phyloP scores from a whole-genome alignment of 495 filamentous ascomycete genomes.

The Glarea lozoyensis region DNA sequence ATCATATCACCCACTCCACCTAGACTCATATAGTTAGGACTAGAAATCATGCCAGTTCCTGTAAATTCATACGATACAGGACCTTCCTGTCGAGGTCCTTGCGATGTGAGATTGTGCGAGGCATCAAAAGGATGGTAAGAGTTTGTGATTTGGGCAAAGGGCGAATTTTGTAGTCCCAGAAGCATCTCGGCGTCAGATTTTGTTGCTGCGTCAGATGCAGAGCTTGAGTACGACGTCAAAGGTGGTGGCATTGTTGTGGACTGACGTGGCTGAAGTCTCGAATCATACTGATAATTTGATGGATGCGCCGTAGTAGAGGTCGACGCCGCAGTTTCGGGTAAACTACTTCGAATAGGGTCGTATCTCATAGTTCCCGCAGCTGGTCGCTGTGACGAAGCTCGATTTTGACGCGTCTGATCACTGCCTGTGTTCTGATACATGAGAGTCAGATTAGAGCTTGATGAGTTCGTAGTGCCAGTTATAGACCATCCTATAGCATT shows the following conservation, averaged over 20 bases:
- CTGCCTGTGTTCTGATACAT: constrained; percentile 48
- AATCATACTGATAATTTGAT: constrained; percentile 31
- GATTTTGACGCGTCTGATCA: constrained; percentile 17
- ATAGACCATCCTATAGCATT: constrained; percentile 58
- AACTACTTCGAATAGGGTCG: constrained; percentile 41
- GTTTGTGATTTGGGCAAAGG: constrained; percentile 11
- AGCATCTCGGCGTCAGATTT: constrained; percentile 23
- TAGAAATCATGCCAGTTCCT: constrained; percentile 11
- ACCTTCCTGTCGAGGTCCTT: constrained; percentile 23
- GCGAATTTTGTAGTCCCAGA: constrained; percentile 22
- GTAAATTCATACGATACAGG: constrained; percentile 27
- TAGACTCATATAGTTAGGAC: constrained; percentile 28
- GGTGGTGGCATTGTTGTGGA: constrained; percentile 16
- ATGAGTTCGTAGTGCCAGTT: constrained; percentile 73
- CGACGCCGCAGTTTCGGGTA: constrained; percentile 29
- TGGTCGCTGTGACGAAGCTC: constrained; percentile 6
- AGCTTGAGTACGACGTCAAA: constrained; percentile 13
- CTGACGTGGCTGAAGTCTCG: constrained; percentile 24
- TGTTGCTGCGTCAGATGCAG: constrained; percentile 7
- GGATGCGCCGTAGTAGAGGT: constrained; percentile 36
- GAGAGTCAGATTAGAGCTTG: constrained; percentile 66
- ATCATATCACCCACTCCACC: constrained; percentile 45
- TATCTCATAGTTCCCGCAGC: constrained; percentile 40
- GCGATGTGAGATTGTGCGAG: constrained; percentile 16
- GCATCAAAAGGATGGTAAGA: constrained; percentile 16